Evolutionary conservation across 371 early-diverging fungal genomes (phyloP), one percentile per base, ranked within the genome.

Genomic region (Funneliformis caledonium): DNA sequence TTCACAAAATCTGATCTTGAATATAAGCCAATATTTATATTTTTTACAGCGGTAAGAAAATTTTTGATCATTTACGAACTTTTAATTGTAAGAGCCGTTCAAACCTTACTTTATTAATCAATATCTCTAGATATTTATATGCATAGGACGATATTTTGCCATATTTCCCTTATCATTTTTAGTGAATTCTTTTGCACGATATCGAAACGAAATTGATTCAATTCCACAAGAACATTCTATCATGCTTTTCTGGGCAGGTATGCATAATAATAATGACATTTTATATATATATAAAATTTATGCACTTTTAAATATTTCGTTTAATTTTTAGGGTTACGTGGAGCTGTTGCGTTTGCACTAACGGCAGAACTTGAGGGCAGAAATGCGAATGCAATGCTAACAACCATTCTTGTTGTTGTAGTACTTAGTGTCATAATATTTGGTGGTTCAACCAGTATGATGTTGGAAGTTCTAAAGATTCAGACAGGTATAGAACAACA

Each of bases 291-390:
- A 31, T 37, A 31, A 31, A 9, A n/a, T 47, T 9, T n/a, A 47
- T 37, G 2, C n/a, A 43, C 1, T 43, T 26, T 43, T 22, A 43
- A 69, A 37, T 67, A 33, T 9, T 37, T 67, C 33, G 11, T 22
- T 26, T 64, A 6, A 16, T 68, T 42, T 47, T 4, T 33, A 72
- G 97, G 97, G 1, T 88, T 98, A 14, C 94, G 98, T 48, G 98
- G 98, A 2, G 97, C 98, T 22, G 96, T 98, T 16, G 96, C 97
- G 0, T 97, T 97, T 88, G 98, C 97, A 0, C 87, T 98, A 59
- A 93, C 96, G 4, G 95, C 94, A 74, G 93, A 94, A 79, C 86
- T 97, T 9, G 88, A 89, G 2, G 95, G 94, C 19, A 86, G 88
- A 10, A 88, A 88, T 79, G 90, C 91, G 48, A 82, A 89, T 16